Evolutionary conservation across 306 rosid genomes (phyloP).

Genomic region (Trifolium pratense): DNA sequence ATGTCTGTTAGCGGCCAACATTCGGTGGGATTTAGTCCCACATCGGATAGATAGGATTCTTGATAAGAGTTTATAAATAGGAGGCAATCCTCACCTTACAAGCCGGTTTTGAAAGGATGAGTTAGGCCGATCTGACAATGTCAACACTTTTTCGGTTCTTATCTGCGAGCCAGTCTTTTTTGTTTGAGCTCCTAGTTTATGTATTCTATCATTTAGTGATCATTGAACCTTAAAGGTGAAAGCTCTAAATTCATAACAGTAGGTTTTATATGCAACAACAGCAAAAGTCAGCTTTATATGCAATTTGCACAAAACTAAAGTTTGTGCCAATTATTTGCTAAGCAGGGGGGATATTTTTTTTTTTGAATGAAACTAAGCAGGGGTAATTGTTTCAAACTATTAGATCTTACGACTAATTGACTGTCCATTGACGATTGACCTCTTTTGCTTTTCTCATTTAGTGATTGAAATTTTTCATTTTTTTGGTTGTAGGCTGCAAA

Average conservation of each 20-base stretch:
- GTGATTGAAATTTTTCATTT: background rate
- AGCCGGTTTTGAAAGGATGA: no score
- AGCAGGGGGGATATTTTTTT: no score
- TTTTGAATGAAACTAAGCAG: no score
- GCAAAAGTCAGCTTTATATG: conserved; percentile 8
- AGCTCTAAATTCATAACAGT: background rate
- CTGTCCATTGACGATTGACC: background rate
- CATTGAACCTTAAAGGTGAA: background rate
- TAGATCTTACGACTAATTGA: background rate
- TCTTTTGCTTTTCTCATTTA: conserved; percentile 22
- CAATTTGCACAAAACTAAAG: conserved; percentile 4
- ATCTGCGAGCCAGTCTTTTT: no score
- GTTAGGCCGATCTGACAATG: no score
- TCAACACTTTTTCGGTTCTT: no score
- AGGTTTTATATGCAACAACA: conserved; percentile 11
- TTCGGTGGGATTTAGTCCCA: no score
- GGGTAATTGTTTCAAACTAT: background rate
- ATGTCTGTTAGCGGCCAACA: no score
- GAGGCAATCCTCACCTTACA: no score
- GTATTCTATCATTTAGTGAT: background rate
- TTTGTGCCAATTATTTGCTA: background rate
- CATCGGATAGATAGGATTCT: no score
- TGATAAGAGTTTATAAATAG: no score
- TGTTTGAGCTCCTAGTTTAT: no score
- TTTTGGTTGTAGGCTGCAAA: conserved; percentile 76